Evolutionary conservation across 805 yeast species (phyloP), one percentile per base, ranked within the genome.

Genomic region (Blastobotrys americana): DNA sequence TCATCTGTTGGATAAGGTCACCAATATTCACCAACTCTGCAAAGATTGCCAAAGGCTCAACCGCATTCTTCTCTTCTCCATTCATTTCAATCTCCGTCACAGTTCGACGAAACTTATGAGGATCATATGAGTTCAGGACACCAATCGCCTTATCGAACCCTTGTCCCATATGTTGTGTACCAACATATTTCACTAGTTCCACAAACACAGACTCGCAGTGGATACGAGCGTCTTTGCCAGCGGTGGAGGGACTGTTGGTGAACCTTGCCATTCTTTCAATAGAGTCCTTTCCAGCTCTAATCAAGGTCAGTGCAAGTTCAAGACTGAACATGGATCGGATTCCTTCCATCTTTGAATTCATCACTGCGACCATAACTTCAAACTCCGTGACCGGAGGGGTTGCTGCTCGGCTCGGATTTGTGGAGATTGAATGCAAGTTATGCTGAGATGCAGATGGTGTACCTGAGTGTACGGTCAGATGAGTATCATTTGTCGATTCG

Each of bases 1-100:
- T 67, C 94, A 90, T 86, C 60, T 90, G 97, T 55, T 87, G 82
- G 18, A 93, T 85, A 46, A 90, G 68, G 61, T 90, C 98, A 3
- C 96, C 97, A 48, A 86, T 80, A 55, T 89, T 93, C 28, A 93
- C 93, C 45, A 93, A 72, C 59, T 90, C 97, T 15, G 94, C 83
- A 55, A 93, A 90, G 37, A 84, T 77, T 0, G 82, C 82, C 43
- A 90, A 69, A 0, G 97, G 97, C 50, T 84, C 94, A n/a, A 84
- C 81, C 2, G 66, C 61, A 16, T 37, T 27, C 20, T 47, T 41
- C 34, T 53, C 55, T 17, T 41, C 52, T 1, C 47, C 51, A 5
- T 43, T 50, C 20, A 39, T 45, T 15, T 49, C 53, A 5, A 34
- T 40, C 3, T 37, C 48, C 3, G 55, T 44, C 17, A 57, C 53